A percentile compares a stretch with the other conserved stretches of the same genome.
Evolutionary conservation across 352 stramenopile species (phyloP).

Genomic region (Phytopythium litorale): DNA sequence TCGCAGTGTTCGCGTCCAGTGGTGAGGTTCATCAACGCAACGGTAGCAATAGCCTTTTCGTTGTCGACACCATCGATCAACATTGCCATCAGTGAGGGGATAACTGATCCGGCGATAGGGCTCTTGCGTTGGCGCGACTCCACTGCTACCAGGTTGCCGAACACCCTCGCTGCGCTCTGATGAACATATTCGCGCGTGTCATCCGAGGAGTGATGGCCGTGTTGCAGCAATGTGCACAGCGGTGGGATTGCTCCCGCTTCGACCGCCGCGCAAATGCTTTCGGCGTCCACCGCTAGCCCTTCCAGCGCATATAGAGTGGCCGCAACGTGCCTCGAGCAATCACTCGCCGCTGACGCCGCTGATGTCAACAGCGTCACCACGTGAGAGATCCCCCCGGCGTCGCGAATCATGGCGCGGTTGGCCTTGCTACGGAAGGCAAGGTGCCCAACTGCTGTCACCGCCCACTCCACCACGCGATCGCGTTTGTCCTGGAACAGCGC

Average conservation of each 20-base stretch:
- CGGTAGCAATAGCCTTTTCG: not conserved
- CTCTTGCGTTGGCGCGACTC: not conserved
- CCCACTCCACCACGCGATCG: not conserved
- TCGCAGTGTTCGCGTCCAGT: not conserved
- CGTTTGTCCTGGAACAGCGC: not conserved
- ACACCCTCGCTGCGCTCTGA: not conserved
- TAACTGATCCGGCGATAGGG: not conserved
- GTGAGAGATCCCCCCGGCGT: not conserved
- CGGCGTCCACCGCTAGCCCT: not conserved
- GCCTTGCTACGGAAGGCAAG: not conserved
- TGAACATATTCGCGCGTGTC: not conserved
- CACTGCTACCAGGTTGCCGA: not conserved
- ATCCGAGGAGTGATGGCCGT: not conserved
- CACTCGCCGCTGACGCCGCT: not conserved
- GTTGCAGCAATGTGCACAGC: not conserved
- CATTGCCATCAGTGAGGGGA: not conserved
- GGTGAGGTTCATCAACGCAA: constrained; percentile 3
- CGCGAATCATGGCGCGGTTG: constrained; percentile 1
- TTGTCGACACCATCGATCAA: not conserved
- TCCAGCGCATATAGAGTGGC: not conserved
- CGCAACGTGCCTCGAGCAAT: not conserved
- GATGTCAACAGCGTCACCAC: not conserved
- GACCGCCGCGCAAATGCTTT: not conserved
- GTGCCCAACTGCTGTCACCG: not conserved
- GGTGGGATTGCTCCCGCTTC: not conserved